Base-by-base conservation (phyloP, 345 rosid genomes). In the Sonneratia caseolaris region DNA sequence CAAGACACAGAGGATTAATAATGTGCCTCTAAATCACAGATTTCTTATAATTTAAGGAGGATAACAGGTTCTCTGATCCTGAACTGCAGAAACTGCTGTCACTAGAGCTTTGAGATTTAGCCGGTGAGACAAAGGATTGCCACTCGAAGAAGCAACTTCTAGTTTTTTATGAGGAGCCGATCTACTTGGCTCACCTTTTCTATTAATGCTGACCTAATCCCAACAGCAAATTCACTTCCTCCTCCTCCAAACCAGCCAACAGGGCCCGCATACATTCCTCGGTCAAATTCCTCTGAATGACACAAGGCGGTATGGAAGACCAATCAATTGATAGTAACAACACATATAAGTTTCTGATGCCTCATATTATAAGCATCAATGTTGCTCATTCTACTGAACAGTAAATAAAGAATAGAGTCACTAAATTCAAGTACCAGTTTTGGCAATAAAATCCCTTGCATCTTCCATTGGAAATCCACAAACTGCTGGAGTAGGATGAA, bases 241-340 rank as follows among this genome's bases (percentile, higher is more conserved):
- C 86, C 86, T 78, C 98, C 98, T 77, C 98, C 97, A 86, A 91
- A 89, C 86, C 94, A 93, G 24, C 96, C 98, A 73, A 94, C 80
- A 47, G 98, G 96, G 24, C 97, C 98, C 74, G 95, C 96, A 82
- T 86, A 94, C 95, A 94, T 91, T 76, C 97, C 98, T 78, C 98
- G 84, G 77, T 91, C 97, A 81, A 91, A 94, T 74, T 82, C 74
- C 77, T 93, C 98, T 91, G 78, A 24, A 24, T 19, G 68, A 71
- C 62, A 77, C 37, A 19, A 27, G 49, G 71, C 56, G 68, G 64
- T 66, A 10, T 49, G 9, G 51, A 5, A 67, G 53, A 65, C 61
- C 45, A 27, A 49, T 43, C 67, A 43, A 24, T 42, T 21, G 49
- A 64, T 49, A 40, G 59, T 9, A 64, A 40, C 18, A 7, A 69